Evolutionary conservation across 805 yeast species (phyloP).

Genomic region (Saccharomycopsis babjevae): DNA sequence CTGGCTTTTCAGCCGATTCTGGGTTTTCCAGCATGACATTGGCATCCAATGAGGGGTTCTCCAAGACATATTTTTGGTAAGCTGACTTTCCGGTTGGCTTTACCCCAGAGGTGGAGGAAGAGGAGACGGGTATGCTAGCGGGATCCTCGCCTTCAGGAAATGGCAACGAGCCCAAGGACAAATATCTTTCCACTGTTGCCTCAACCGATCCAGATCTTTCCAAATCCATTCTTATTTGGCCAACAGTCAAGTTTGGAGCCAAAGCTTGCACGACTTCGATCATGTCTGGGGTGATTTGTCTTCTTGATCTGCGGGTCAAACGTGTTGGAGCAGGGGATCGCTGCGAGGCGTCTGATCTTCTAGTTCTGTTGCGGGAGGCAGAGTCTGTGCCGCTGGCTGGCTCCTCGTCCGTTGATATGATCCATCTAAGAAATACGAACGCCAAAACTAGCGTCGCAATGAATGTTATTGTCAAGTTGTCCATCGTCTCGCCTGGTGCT

Average conservation of each 20-base stretch:
- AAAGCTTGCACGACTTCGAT: conserved; percentile 74
- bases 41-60: conserved; percentile 4
- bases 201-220: conserved; percentile 74
- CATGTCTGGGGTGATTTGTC: conserved; percentile 60
- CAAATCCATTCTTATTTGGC: conserved; percentile 65
- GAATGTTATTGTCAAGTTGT: conserved; percentile 43
- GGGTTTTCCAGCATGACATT: conserved; percentile 23
- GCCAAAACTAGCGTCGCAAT: conserved; percentile 40
- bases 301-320: conserved; percentile 22
- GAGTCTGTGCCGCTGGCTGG: conserved; percentile 12
- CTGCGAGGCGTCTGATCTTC: conserved; percentile 15
- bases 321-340: not conserved
- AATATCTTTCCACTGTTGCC: conserved; percentile 61
- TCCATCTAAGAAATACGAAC: conserved; percentile 55
- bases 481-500: conserved; percentile 30
- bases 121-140: not conserved
- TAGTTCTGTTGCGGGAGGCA: conserved; percentile 1
- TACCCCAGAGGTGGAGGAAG: not conserved
- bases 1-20: conserved; percentile 26
- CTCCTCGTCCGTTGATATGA: conserved; percentile 41
- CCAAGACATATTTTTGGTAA: conserved; percentile 15
- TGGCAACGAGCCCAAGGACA: conserved; percentile 53
- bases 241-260: conserved; percentile 61
- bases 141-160: conserved; percentile 32
- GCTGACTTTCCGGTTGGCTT: conserved; percentile 2